Base-by-base conservation (phyloP, 768 basidiomycete species). In the Chalciporus piperatus region DNA sequence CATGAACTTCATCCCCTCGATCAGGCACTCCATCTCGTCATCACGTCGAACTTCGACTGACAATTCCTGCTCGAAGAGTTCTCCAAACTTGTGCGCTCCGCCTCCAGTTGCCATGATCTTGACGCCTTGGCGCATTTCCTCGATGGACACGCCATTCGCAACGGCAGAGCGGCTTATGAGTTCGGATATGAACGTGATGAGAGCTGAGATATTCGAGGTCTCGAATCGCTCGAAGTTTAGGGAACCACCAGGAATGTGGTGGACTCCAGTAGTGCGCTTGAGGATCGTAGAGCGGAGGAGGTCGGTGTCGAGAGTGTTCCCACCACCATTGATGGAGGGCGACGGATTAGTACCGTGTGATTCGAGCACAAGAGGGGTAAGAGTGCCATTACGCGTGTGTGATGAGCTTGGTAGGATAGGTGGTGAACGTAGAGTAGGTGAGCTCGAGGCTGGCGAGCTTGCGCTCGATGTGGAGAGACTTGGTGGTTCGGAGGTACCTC, bases 11-110 rank as follows among this genome's bases (percentile, higher is more conserved):
- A 99, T 77, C 25, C 97, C 97, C 61, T 92, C 87, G 59, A 98
- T 98, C 65, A 98, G 72, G 63, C 97, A 98, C 73, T 92, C 96
- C 97, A 99, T 98, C 79, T 99, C 97, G 68, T 98, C 97, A 71
- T 98, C 96, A 50, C 87, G 72, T 54, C 76, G 74, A 39, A 98
- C 92, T 64, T 95, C 92, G 45, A 98, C 91, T 23, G 77, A 83
- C 13, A 98, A 74, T 56, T 81, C 82, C 19, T 74, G 74, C 45
- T 76, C 76, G 68, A 99, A 87, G 46, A 89, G 73, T 61, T 90
- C 87, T 69, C 95, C 86, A 73, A 95, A 98, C 64, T 82, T 85
- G 77, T 97, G 93, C 38, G 96, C 96, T 33, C 97, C 97, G 16
- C 97, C 97, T 16, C 97, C 97, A 0, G 97, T 99, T 6, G 95